These are phyloP conservation scores for Geum urbanum DNA, from an alignment of 306 rosid species.

Conservation along the genomic window DNA sequence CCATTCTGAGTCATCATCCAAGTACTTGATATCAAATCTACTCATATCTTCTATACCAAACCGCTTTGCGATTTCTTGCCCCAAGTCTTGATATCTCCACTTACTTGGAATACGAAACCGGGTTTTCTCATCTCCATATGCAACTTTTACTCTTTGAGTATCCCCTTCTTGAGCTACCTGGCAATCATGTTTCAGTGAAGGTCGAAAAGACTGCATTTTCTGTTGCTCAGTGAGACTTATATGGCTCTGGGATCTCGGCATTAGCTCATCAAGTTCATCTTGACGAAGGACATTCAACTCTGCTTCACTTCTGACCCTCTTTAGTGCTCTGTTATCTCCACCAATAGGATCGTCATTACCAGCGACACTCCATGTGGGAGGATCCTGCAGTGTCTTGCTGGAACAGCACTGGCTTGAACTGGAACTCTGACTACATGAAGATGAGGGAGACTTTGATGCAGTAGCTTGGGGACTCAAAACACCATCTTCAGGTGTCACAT, in stretches of 20 bases:
- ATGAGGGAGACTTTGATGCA: constrained; percentile 60
- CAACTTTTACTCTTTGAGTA: constrained; percentile 54
- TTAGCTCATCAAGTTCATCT: constrained; percentile 28
- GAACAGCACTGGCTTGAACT: constrained; percentile 78
- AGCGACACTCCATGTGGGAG: constrained; percentile 19
- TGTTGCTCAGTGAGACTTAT: constrained; percentile 45
- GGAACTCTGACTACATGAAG: constrained; percentile 66
- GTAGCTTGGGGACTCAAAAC: constrained; percentile 41
- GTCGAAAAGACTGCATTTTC: constrained; percentile 17
- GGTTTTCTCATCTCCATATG: constrained; percentile 65
- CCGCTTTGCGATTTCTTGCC: constrained; percentile 57
- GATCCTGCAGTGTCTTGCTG: constrained; percentile 48
- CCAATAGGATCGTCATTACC: constrained; percentile 36
- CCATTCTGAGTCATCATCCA: constrained; percentile 96
- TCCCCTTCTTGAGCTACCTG: constrained; percentile 28
- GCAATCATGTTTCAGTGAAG: constrained; percentile 16
- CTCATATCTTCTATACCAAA: constrained; percentile 58
- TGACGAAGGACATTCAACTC: constrained; percentile 39
- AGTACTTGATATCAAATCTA: constrained; percentile 62
- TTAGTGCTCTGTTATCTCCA: constrained; percentile 42
- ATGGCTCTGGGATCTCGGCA: constrained; percentile 64
- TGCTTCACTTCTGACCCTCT: constrained; percentile 73
- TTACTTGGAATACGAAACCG: constrained; percentile 63
- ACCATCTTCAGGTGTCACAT: constrained; percentile 37
- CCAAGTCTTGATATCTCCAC: constrained; percentile 49